phyloP scores from a whole-genome alignment of 176 grass and related monocot genomes.

The Avena atlantica region DNA sequence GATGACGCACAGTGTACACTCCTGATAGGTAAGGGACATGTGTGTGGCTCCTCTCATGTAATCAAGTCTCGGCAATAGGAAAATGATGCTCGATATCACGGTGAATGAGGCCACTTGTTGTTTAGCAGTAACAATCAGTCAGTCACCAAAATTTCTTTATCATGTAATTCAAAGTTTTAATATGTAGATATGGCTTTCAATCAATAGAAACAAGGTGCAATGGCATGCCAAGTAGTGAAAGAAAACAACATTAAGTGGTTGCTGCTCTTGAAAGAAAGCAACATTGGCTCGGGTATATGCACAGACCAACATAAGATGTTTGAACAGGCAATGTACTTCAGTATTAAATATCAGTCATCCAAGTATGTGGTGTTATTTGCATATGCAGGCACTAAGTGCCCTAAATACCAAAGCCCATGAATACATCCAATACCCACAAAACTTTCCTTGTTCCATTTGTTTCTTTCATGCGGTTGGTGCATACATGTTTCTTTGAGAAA shows the following conservation, averaged over 20 bases:
- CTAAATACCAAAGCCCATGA: neutral
- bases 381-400: neutral
- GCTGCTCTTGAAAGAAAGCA: neutral
- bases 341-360: neutral
- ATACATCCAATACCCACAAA: neutral
- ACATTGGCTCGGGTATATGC: neutral
- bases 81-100: neutral
- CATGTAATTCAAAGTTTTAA: neutral
- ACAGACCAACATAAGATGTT: neutral
- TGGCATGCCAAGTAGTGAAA: neutral
- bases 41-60: neutral
- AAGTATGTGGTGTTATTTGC: neutral
- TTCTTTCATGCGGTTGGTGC: neutral
- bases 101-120: too few species aligned
- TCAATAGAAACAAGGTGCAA: neutral
- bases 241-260: neutral
- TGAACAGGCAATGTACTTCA: neutral
- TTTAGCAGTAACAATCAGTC: conserved; percentile 11
- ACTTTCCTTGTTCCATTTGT: neutral
- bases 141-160: neutral
- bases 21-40: neutral
- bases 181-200: neutral
- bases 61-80: neutral
- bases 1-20: neutral
- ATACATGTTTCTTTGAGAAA: neutral